Conservation (phyloP, 371 early-diverging fungal species). For the Mortierella sp. region DNA sequence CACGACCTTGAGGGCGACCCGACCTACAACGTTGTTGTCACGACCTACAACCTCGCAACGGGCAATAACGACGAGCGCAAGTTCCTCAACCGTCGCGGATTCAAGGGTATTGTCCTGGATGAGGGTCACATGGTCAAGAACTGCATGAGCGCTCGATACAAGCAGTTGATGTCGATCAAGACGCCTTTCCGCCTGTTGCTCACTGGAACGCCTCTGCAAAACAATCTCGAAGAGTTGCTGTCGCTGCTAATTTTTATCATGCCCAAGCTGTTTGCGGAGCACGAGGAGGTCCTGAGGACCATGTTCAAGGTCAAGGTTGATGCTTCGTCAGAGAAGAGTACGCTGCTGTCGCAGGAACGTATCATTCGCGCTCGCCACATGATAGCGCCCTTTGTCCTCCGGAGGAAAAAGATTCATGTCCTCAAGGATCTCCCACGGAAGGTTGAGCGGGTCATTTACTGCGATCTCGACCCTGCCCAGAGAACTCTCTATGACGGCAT, state of each 20-base stretch:
- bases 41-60: slow-evolving; percentile 79
- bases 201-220: slow-evolving; percentile 90
- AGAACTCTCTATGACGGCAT: slow-evolving; percentile 60
- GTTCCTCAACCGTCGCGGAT: slow-evolving; percentile 71
- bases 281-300: slow-evolving; percentile 65
- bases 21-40: slow-evolving; percentile 60
- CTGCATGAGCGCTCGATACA: slow-evolving; percentile 85
- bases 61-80: slow-evolving; percentile 79
- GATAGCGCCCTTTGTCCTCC: slow-evolving; percentile 86
- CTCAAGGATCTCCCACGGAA: slow-evolving; percentile 80
- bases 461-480: slow-evolving; percentile 62
- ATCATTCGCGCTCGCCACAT: slow-evolving; percentile 79
- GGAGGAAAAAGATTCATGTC: slow-evolving; percentile 80
- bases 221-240: slow-evolving; percentile 85
- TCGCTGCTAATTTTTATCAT: slow-evolving; percentile 94
- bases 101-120: slow-evolving; percentile 87
- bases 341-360: slow-evolving; percentile 67
- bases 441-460: slow-evolving; percentile 61
- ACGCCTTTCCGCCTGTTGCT: slow-evolving; percentile 79
- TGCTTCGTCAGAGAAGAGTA: slow-evolving; percentile 52
- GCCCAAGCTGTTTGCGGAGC: slow-evolving; percentile 86
- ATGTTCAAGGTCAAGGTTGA: slow-evolving; percentile 68
- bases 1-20: slow-evolving; percentile 59
- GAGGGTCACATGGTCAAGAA: slow-evolving; percentile 97
- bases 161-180: slow-evolving; percentile 79